Evolutionary conservation across 495 filamentous ascomycete genomes (phyloP).

Genomic region (Thermochaetoides thermophila): DNA sequence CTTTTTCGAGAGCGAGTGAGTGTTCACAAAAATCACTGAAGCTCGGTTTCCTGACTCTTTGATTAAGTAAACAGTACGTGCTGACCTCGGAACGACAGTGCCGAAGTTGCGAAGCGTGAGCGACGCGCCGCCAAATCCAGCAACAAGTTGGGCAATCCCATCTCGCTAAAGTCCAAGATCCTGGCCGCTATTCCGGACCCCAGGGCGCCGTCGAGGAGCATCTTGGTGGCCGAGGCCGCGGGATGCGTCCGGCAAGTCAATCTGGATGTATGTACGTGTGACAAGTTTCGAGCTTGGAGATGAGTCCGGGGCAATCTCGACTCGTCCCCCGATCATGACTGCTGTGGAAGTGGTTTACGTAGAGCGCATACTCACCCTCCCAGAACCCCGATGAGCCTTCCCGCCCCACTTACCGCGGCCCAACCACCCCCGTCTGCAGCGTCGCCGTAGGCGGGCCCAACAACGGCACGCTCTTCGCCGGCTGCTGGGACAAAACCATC

Average conservation of each 20-base stretch:
- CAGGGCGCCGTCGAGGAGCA: constrained; percentile 32
- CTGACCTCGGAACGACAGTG: too few relatives aligned
- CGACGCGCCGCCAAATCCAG: constrained; percentile 66
- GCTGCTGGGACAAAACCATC: constrained; percentile 84
- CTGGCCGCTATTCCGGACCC: constrained; percentile 62
- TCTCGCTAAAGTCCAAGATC: constrained; percentile 71
- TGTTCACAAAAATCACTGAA: neutral
- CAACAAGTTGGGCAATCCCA: constrained; percentile 72
- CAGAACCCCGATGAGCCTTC: constrained; percentile 17
- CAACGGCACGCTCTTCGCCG: constrained; percentile 53
- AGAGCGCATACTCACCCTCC: neutral
- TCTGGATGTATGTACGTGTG: constrained; percentile 51
- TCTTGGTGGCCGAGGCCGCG: constrained; percentile 73
- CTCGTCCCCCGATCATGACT: neutral
- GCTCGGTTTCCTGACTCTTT: neutral
- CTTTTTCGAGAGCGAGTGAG: constrained; percentile 85
- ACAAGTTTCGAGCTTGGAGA: neutral
- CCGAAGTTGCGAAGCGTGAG: constrained; percentile 52
- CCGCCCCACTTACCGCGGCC: constrained; percentile 49
- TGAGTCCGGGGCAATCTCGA: too few relatives aligned
- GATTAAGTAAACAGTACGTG: too few relatives aligned
- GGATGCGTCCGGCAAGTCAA: constrained; percentile 59
- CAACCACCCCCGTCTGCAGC: constrained; percentile 63
- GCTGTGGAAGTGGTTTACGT: too few relatives aligned
- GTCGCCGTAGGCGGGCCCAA: constrained; percentile 49